Evolutionary conservation across 2,329 filamentous ascomycete genomes (phyloP), one percentile per base, ranked within the genome.

Genomic region (Apiospora rasikravindrae): DNA sequence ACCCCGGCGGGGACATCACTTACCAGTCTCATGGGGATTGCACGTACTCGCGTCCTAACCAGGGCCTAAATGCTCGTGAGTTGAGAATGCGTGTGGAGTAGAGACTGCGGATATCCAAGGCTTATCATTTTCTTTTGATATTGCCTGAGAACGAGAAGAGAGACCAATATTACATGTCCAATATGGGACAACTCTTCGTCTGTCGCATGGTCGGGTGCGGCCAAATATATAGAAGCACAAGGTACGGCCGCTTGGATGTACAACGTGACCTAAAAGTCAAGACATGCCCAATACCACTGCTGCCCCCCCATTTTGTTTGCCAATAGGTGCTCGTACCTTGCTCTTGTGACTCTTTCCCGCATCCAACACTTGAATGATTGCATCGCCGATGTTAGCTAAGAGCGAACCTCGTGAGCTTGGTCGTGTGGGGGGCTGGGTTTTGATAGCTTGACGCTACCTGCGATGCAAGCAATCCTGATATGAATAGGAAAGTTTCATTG

Each of bases 181-280:
- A 40, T 40, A 64, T 64, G 57, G 44, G 33, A 64, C 57, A n/a
- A 33, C 33, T 11, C 14, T 40, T 37, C 4, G 33, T 40, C 33
- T 40, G 57, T n/a, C 57, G 2, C 57, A 40, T 40, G 57, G 57
- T 64, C 57, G 57, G 29, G 40, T 64, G 57, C 57, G 19, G 57
- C 24, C 57, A 64, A 64, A 64, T 64, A 64, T 64, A 64, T 64
- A 64, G 57, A 40, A 40, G 19, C 57, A 64, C 57, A 64, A 64
- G 57, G 57, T 22, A 64, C 33, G 40, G 33, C 57, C 57, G 29
- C 29, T 64, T 64, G 57, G 33, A 64, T 40, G 57, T 13, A 8
- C 57, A 64, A 64, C 57, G 33, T 64, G 57, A 64, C 57, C 57
- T 40, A 33, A 29, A 40, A 64, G 33, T 33, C 57, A 64, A 64